Evolutionary conservation across 805 yeast species (phyloP).

Genomic region (Candida gorgasii): DNA sequence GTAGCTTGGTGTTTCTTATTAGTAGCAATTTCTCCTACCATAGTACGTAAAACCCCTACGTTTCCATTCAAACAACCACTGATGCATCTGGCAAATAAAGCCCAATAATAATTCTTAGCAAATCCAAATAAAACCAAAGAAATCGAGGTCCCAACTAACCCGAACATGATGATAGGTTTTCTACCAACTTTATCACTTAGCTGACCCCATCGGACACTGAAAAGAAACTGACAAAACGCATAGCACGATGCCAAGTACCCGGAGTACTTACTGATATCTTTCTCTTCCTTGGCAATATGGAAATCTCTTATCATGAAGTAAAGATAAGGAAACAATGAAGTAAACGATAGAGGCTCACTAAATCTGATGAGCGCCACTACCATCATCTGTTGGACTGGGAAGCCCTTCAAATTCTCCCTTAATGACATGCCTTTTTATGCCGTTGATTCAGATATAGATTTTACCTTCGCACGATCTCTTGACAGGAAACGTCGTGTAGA

Average conservation of each 20-base stretch:
- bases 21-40: conserved; percentile 59
- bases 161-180: conserved; percentile 51
- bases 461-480: not conserved
- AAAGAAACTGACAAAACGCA: conserved; percentile 58
- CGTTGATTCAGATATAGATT: not conserved
- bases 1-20: conserved; percentile 59
- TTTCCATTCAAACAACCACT: conserved; percentile 64
- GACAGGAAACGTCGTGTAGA: not conserved
- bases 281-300: conserved; percentile 45
- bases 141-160: conserved; percentile 51
- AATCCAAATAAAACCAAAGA: conserved; percentile 55
- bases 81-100: conserved; percentile 50
- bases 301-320: conserved; percentile 66
- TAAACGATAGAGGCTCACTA: conserved; percentile 63
- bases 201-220: conserved; percentile 61
- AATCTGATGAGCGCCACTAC: conserved; percentile 47
- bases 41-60: conserved; percentile 60
- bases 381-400: conserved; percentile 52
- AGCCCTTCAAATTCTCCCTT: conserved; percentile 52
- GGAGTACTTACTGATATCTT: conserved; percentile 56
- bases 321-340: conserved; percentile 62
- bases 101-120: conserved; percentile 49
- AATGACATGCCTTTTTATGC: conserved; percentile 15
- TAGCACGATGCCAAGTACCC: conserved; percentile 62
- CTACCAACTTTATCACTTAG: conserved; percentile 56